Evolutionary conservation across 129 eudicot species (phyloP).

Genomic region (Pseudognaphalium luteoalbum): DNA sequence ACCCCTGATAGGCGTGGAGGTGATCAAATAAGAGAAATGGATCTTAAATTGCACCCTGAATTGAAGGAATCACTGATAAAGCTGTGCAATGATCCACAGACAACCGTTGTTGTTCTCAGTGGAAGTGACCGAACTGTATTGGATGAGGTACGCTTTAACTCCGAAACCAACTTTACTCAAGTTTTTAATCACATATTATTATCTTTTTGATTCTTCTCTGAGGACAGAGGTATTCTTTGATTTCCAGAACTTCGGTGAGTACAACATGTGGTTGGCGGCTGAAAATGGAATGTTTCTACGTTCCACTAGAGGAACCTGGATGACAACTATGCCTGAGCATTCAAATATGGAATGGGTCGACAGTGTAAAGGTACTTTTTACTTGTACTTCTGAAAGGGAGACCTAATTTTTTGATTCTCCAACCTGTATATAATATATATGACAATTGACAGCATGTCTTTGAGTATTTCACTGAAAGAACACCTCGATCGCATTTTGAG

Average conservation of each 20-base stretch:
- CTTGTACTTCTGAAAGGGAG: background rate
- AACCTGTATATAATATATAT: constrained; percentile 21
- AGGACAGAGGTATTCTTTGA: constrained; percentile 13
- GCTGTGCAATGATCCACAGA: constrained; percentile 76
- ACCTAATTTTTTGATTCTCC: background rate
- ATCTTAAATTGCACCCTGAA: constrained; percentile 86
- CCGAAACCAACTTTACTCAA: background rate
- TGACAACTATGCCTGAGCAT: constrained; percentile 99
- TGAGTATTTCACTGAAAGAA: constrained; percentile 94
- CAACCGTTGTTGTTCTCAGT: constrained; percentile 85
- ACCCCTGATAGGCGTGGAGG: constrained; percentile 87
- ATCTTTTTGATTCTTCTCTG: background rate
- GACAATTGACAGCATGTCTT: constrained; percentile 67
- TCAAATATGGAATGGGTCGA: constrained; percentile 93
- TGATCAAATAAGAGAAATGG: constrained; percentile 96
- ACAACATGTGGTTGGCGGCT: constrained; percentile 95
- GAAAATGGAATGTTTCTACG: constrained; percentile 96
- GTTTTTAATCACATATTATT: background rate
- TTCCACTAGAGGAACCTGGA: constrained; percentile 81
- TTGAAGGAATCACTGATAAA: constrained; percentile 53
- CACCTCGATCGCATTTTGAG: constrained; percentile 91
- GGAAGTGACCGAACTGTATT: constrained; percentile 79
- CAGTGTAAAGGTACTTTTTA: constrained; percentile 60
- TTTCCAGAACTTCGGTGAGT: constrained; percentile 73
- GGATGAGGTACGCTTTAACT: constrained; percentile 55